A percentile compares a stretch with the other conserved stretches of the same genome.
Evolutionary conservation across 495 filamentous ascomycete genomes (phyloP).

Genomic region (Aspergillus steynii): DNA sequence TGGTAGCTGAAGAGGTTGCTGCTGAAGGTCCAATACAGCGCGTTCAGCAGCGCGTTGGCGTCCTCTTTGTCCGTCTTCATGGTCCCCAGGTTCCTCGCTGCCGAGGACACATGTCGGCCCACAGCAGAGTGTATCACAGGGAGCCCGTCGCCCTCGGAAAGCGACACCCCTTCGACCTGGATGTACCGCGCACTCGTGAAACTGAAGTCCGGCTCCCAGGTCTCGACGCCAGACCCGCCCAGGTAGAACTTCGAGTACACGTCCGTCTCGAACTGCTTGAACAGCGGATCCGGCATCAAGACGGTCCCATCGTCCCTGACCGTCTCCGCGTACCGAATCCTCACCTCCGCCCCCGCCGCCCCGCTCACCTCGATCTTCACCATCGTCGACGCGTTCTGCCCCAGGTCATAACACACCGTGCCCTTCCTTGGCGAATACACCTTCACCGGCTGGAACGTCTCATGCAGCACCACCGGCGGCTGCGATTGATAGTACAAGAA

Average conservation of each 20-base stretch:
- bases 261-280: conserved; percentile 31
- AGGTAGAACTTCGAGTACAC: conserved; percentile 27
- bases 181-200: conserved; percentile 34
- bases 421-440: conserved; percentile 16
- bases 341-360: conserved; percentile 23
- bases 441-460: conserved; percentile 25
- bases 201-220: conserved; percentile 30
- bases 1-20: conserved; percentile 36
- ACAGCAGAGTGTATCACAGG: conserved; percentile 25
- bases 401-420: conserved; percentile 25
- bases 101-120: conserved; percentile 29
- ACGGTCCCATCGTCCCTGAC: conserved; percentile 25
- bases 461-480: conserved; percentile 29
- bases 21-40: conserved; percentile 27
- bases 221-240: conserved; percentile 20
- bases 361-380: conserved; percentile 21
- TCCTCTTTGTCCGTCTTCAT: conserved; percentile 32
- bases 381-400: conserved; percentile 29
- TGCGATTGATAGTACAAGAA: conserved; percentile 28
- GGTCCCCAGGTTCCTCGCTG: conserved; percentile 23
- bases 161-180: conserved; percentile 26
- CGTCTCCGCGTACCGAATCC: conserved; percentile 28
- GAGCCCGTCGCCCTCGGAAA: conserved; percentile 14
- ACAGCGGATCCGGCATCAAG: conserved; percentile 33
- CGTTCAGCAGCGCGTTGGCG: conserved; percentile 26